A percentile compares a stretch with the other conserved stretches of the same genome.
Conservation (phyloP, 1,284 basidiomycete genomes). For the Ceratobasidium sp. region DNA sequence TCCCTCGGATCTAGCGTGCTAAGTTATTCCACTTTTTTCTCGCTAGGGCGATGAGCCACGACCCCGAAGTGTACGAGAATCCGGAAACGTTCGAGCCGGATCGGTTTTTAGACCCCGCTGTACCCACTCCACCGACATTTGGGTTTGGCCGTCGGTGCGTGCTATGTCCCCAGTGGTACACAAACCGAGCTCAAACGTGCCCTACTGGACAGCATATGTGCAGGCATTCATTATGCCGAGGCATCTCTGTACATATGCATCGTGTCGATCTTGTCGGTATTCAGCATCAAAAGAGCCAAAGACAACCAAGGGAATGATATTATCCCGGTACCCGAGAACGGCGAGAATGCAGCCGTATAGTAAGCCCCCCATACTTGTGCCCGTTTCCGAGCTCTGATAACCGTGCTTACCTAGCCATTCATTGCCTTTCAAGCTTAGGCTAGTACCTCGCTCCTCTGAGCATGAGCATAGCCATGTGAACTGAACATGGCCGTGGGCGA, state of each 20-base stretch:
- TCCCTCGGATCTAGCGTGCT: background rate
- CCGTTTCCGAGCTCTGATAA: too few relatives aligned
- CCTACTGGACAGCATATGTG: background rate
- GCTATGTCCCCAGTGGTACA: background rate
- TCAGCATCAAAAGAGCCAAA: background rate
- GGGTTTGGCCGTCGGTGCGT: conserved; percentile 15
- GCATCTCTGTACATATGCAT: background rate
- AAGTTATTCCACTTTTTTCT: background rate
- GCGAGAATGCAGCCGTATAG: background rate
- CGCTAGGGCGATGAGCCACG: conserved; percentile 34
- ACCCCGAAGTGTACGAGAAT: conserved; percentile 43
- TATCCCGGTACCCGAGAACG: background rate
- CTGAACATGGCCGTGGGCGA: too few relatives aligned
- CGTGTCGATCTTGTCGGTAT: background rate
- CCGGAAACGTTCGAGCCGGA: conserved; percentile 43
- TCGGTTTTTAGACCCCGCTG: conserved; percentile 32
- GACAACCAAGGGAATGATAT: background rate
- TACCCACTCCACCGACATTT: background rate
- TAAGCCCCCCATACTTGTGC: too few relatives aligned
- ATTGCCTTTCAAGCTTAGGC: too few relatives aligned
- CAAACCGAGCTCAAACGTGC: background rate
- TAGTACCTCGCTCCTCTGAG: too few relatives aligned
- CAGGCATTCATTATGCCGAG: background rate
- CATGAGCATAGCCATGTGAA: too few relatives aligned
- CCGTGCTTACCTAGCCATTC: too few relatives aligned